Percentiles rank a stretch among this genome's conserved stretches.
These are phyloP conservation scores for Skeletonema costatum DNA, from an alignment of 108 stramenopile species.

Conservation along the genomic window DNA sequence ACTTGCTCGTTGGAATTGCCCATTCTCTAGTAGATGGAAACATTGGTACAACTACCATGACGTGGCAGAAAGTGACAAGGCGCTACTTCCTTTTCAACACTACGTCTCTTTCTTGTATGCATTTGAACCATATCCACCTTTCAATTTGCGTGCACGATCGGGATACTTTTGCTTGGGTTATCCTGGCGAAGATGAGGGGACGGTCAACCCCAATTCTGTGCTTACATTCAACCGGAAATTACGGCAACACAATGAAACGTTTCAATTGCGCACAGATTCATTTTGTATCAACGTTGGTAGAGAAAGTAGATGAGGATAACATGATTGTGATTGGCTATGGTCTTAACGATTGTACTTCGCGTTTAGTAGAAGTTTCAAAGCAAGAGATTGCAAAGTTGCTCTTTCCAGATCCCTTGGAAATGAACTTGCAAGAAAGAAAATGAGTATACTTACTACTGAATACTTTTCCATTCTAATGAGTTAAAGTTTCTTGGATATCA, in stretches of 20 bases:
- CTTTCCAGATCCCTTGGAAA: conserved; percentile 37
- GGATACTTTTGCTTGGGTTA: conserved; percentile 50
- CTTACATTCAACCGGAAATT: conserved; percentile 26
- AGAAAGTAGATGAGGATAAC: conserved; percentile 32
- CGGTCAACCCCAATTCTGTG: conserved; percentile 31
- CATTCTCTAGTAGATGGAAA: conserved; percentile 31
- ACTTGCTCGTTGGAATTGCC: conserved; percentile 39
- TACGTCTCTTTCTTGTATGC: conserved; percentile 46
- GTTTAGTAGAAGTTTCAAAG: conserved; percentile 49
- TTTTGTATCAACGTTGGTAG: conserved; percentile 50
- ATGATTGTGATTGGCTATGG: conserved; percentile 57
- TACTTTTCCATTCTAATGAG: neutral
- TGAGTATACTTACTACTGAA: neutral
- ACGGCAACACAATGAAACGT: conserved; percentile 29
- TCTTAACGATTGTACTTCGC: conserved; percentile 59
- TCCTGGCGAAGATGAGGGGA: conserved; percentile 15
- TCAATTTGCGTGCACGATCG: conserved; percentile 35
- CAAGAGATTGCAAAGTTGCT: conserved; percentile 39
- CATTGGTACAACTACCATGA: conserved; percentile 15
- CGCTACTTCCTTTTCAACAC: conserved; percentile 28
- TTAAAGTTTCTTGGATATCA: neutral
- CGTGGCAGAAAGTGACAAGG: conserved; percentile 19
- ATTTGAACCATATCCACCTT: conserved; percentile 42
- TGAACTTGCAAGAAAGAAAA: conserved; percentile 4
- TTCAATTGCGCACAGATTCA: conserved; percentile 53